Conservation (phyloP, 805 yeast species). For the Dipodascopsis uninucleata region DNA sequence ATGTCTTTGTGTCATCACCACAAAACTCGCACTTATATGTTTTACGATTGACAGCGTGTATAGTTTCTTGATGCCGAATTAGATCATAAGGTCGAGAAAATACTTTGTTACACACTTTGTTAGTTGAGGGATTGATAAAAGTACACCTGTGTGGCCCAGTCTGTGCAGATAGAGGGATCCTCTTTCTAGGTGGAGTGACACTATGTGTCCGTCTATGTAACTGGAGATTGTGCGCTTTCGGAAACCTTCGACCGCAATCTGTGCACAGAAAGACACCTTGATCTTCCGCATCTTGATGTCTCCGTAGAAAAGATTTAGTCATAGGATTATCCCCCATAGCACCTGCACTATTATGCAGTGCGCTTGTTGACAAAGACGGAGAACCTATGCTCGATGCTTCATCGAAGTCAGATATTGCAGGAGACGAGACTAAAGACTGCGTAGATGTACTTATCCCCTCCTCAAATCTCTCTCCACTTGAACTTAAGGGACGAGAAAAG, state of each 20-base stretch:
- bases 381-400: too few species aligned
- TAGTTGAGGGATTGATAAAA: conserved; percentile 57
- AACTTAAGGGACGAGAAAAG: too few species aligned
- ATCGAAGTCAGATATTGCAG: too few species aligned
- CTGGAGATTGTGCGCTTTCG: conserved; percentile 12
- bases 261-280: conserved; percentile 7
- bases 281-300: conserved; percentile 2
- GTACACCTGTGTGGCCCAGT: conserved; percentile 48
- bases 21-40: conserved; percentile 84
- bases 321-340: background rate
- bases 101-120: conserved; percentile 64
- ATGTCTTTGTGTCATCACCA: conserved; percentile 75
- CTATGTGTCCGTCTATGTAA: conserved; percentile 14
- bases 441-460: too few species aligned
- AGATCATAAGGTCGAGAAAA: conserved; percentile 94
- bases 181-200: conserved; percentile 22
- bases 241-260: conserved; percentile 20
- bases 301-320: conserved; percentile 7
- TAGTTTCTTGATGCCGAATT: conserved; percentile 93
- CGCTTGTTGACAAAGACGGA: too few species aligned
- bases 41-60: conserved; percentile 83
- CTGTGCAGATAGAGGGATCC: conserved; percentile 24
- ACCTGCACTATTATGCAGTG: too few species aligned
- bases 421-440: too few species aligned
- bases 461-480: too few species aligned